phyloP scores from a whole-genome alignment of 108 stramenopile genomes.

The Discostella pseudostelligera region DNA sequence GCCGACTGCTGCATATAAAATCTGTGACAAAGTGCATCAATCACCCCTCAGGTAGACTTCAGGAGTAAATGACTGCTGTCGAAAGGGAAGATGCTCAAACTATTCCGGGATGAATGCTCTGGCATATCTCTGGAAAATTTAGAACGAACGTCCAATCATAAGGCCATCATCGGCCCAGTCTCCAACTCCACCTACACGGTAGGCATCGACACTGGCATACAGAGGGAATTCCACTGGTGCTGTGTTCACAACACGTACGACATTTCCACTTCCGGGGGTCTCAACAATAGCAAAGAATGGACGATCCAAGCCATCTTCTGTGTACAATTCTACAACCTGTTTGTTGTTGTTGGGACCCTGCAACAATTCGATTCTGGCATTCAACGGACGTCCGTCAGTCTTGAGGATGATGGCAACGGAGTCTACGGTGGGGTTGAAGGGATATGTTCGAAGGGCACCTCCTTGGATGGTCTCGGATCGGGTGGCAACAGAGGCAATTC shows the following conservation, averaged over 20 bases:
- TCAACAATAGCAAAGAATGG: conserved; percentile 79
- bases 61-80: too few species aligned
- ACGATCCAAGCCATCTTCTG: conserved; percentile 79
- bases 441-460: conserved; percentile 71
- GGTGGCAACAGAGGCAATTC: conserved; percentile 48
- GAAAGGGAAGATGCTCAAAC: neutral
- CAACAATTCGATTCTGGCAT: conserved; percentile 75
- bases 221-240: conserved; percentile 83
- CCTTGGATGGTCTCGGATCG: conserved; percentile 67
- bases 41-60: too few species aligned
- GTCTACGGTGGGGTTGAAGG: conserved; percentile 68
- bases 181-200: conserved; percentile 53
- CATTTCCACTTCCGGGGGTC: conserved; percentile 79
- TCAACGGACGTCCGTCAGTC: conserved; percentile 81
- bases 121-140: conserved; percentile 10
- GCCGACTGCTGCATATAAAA: conserved; percentile 17
- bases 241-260: conserved; percentile 79
- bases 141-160: conserved; percentile 46
- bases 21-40: too few species aligned
- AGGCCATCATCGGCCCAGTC: conserved; percentile 49
- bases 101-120: conserved; percentile 8
- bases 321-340: conserved; percentile 84
- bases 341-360: conserved; percentile 89
- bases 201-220: conserved; percentile 69
- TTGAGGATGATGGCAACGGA: conserved; percentile 65